These are phyloP conservation scores for Vararia minispora DNA, from an alignment of 768 basidiomycete species.

Conservation along the genomic window DNA sequence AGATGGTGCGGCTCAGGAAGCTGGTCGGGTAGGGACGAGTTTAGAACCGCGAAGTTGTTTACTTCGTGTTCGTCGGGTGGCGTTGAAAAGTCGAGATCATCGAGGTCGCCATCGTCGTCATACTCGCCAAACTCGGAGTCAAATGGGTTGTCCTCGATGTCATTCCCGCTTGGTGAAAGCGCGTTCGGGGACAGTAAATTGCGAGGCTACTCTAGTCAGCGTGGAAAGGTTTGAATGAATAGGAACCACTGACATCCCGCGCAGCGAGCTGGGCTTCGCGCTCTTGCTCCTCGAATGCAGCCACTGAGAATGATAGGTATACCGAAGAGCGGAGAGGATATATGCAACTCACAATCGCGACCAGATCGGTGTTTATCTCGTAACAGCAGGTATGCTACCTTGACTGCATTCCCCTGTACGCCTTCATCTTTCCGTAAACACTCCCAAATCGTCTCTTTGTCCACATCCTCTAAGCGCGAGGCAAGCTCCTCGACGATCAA, in stretches of 20 bases:
- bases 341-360: conserved; percentile 79
- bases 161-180: conserved; percentile 48
- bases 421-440: conserved; percentile 77
- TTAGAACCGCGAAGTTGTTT: conserved; percentile 78
- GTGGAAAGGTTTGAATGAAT: conserved; percentile 4
- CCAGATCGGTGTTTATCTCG: conserved; percentile 80
- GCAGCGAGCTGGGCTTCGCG: conserved; percentile 70
- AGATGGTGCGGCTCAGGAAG: conserved; percentile 60
- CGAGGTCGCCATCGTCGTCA: conserved; percentile 46
- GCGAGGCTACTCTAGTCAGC: conserved; percentile 38
- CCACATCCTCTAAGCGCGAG: conserved; percentile 57
- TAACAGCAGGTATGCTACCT: conserved; percentile 91
- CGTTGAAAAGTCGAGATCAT: conserved; percentile 40
- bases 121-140: conserved; percentile 57
- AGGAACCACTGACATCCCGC: conserved; percentile 55
- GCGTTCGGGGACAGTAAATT: conserved; percentile 58
- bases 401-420: conserved; percentile 81
- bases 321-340: conserved; percentile 11
- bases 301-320: conserved; percentile 33
- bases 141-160: conserved; percentile 70
- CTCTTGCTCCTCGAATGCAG: conserved; percentile 76
- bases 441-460: conserved; percentile 81
- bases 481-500: conserved; percentile 81
- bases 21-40: conserved; percentile 67
- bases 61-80: conserved; percentile 31